phyloP scores from a whole-genome alignment of 2,329 filamentous ascomycete genomes.

The Sporothrix globosa region DNA sequence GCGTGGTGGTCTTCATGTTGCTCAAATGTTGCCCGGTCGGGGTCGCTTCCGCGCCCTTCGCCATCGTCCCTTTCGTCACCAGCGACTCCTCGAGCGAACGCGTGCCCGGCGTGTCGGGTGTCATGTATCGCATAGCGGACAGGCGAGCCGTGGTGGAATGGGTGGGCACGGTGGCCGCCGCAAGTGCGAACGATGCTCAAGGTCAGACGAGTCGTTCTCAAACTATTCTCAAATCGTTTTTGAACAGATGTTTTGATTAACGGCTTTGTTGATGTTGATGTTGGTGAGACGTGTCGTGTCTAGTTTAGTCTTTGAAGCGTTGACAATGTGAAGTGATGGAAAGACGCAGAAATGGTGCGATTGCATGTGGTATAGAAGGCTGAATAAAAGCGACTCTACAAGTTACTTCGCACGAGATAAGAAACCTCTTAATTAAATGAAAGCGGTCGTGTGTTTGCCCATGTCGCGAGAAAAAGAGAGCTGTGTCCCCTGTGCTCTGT shows the following conservation, averaged over 20 bases:
- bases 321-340: constrained; percentile 3
- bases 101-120: constrained; percentile 34
- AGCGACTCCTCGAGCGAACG: constrained; percentile 30
- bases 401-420: not conserved
- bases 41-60: not conserved
- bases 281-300: not conserved
- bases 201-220: not conserved
- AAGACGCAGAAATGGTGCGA: not conserved
- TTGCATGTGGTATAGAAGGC: not conserved
- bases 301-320: not conserved
- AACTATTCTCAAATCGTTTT: not conserved
- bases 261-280: constrained; percentile 1
- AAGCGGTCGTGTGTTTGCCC: not conserved
- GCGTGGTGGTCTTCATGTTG: constrained; percentile 6
- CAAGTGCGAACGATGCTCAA: not conserved
- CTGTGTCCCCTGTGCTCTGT: not conserved
- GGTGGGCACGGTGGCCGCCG: constrained; percentile 4
- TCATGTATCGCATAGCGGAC: constrained; percentile 31
- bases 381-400: not conserved
- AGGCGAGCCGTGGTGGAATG: not conserved
- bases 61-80: constrained; percentile 31
- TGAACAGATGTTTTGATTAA: not conserved
- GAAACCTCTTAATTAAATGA: constrained; percentile 2
- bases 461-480: constrained; percentile 25
- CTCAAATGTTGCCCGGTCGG: not conserved